A percentile compares a stretch with the other conserved stretches of the same genome.
phyloP scores from a whole-genome alignment of 441 rosid genomes.

The Isatis lusitanica region DNA sequence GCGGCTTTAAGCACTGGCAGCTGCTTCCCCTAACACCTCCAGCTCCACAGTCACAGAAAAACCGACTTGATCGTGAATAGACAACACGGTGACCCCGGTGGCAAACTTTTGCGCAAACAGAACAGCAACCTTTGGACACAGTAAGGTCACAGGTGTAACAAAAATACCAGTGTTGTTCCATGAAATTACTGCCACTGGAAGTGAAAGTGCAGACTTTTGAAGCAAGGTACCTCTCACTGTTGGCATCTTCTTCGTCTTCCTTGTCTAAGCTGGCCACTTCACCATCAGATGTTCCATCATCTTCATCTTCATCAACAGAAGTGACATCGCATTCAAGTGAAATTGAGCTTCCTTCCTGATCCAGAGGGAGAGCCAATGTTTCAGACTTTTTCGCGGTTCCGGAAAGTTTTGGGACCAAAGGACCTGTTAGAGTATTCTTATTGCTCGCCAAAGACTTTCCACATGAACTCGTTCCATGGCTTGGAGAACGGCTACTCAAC shows the following conservation, averaged over 20 bases:
- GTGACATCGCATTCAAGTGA: conserved; percentile 96
- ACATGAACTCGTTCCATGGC: conserved; percentile 47
- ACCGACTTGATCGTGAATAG: conserved; percentile 97
- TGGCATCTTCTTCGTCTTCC: conserved; percentile 96
- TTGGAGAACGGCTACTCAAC: conserved; percentile 64
- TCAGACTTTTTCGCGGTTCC: conserved; percentile 83
- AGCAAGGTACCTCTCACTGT: conserved; percentile 93
- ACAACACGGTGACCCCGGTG: conserved; percentile 99
- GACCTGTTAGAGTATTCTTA: conserved; percentile 49
- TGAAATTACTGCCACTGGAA: conserved; percentile 99
- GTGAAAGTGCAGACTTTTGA: conserved; percentile 99
- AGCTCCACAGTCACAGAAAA: conserved; percentile 99
- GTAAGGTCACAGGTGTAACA: conserved; percentile 99
- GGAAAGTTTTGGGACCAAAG: conserved; percentile 57
- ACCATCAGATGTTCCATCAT: conserved; percentile 99
- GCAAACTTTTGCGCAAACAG: conserved; percentile 99
- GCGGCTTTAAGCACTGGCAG: conserved; percentile 99
- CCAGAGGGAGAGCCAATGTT: conserved; percentile 66
- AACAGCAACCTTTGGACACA: conserved; percentile 99
- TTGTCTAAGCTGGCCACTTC: conserved; percentile 98
- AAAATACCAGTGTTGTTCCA: conserved; percentile 99
- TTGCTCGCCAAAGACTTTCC: conserved; percentile 55
- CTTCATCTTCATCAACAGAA: conserved; percentile 99
- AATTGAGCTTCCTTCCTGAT: conserved; percentile 77
- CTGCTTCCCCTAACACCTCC: conserved; percentile 99